phyloP scores from a whole-genome alignment of 148 eudicot species.

The Heliosperma pusillum region DNA sequence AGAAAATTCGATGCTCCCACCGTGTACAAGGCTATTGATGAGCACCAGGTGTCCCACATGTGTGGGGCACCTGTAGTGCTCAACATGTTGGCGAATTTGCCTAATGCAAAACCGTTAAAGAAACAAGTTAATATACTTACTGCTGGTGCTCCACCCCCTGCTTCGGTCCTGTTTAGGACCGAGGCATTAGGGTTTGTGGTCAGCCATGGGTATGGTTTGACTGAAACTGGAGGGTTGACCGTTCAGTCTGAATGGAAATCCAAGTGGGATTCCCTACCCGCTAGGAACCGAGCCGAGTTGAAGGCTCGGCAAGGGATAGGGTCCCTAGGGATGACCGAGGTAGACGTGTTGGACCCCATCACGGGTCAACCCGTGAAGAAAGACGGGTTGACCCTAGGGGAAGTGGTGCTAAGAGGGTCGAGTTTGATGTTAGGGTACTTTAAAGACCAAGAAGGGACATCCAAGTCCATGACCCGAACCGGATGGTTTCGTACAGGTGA shows the following conservation, averaged over 20 bases:
- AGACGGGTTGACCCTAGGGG: conserved; percentile 55
- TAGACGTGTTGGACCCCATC: conserved; percentile 45
- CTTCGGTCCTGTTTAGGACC: conserved; percentile 24
- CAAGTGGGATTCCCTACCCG: conserved; percentile 34
- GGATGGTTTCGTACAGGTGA: conserved; percentile 78
- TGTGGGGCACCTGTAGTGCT: conserved; percentile 48
- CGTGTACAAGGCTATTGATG: conserved; percentile 24
- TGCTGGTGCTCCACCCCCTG: conserved; percentile 45
- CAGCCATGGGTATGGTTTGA: conserved; percentile 37
- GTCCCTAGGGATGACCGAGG: conserved; percentile 34
- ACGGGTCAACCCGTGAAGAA: conserved; percentile 39
- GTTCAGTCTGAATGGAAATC: conserved; percentile 40
- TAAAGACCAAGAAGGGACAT: conserved; percentile 46
- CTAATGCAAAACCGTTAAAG: conserved; percentile 2
- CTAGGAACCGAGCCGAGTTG: conserved; percentile 31
- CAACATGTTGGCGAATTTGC: conserved; percentile 24
- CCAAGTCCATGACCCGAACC: conserved; percentile 31
- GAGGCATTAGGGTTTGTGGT: conserved; percentile 43
- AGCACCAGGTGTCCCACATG: conserved; percentile 45
- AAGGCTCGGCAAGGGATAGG: conserved; percentile 60
- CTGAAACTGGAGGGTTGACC: conserved; percentile 26
- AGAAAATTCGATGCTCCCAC: conserved; percentile 33
- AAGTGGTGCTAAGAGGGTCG: conserved; percentile 51
- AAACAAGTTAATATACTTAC: conserved; percentile 25
- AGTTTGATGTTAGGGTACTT: conserved; percentile 57